Evolutionary conservation across 768 basidiomycete species (phyloP), one percentile per base, ranked within the genome.

Genomic region (Pulveroboletus sp.): DNA sequence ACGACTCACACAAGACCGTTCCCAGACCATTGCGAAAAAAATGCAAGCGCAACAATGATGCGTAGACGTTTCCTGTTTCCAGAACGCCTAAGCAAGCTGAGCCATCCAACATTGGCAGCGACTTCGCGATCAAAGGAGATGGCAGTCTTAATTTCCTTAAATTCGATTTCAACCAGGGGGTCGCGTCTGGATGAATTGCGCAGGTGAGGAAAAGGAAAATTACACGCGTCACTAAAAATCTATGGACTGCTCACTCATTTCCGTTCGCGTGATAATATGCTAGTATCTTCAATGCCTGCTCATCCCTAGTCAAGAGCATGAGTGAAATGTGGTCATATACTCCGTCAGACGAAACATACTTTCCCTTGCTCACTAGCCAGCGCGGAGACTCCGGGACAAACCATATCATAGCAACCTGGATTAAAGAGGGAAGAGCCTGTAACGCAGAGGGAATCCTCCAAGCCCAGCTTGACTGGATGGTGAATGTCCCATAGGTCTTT

Each of bases 1-100:
- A 14, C 14, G 14, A 49, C 59, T 58, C 50, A 60, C 54, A 79
- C 72, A 18, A 81, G 32, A 18, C 41, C 41, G 7, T 43, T 43
- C 28, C 41, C 41, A 18, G 41, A 43, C 41, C 41, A 43, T 28
- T 30, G 41, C 7, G 41, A 43, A 28, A 43, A 43, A 41, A 43
- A 30, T 12, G 28, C 41, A 31, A 43, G 41, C 1, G 41, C 28
- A 4, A 31, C 17, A 2, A 30, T 43, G 12, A 43, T 30, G 17
- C 17, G 17, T 10, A 43, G 17, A 14, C 28, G 41, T 31, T 43
- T 30, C 7, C 28, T 43, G 28, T 43, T 41, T n/a, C 41, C 28
- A 7, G 28, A 3, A 14, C 3, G 14, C 41, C 18, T 43, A 12
- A 30, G 11, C 41, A 43, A 43, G 41, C 41, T 18, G 41, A 43